A percentile compares a stretch with the other conserved stretches of the same genome.
phyloP scores from a whole-genome alignment of 83 land plant species.

The Picea mariana region DNA sequence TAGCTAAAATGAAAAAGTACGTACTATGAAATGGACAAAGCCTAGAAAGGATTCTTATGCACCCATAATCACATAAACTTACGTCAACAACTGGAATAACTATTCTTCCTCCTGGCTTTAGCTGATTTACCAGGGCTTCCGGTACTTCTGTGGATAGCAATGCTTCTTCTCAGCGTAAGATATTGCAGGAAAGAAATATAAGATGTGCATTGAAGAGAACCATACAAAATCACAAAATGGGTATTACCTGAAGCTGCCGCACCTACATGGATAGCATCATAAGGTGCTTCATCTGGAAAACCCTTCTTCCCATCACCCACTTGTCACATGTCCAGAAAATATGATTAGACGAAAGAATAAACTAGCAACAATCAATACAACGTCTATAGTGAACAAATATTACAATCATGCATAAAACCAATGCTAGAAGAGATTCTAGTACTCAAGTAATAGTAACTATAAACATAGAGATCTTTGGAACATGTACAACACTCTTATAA shows the following conservation, averaged over 20 bases:
- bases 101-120: constrained; percentile 93
- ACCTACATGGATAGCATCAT: constrained; percentile 93
- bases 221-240: not conserved
- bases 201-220: not conserved
- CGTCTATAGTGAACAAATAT: not conserved
- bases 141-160: constrained; percentile 54
- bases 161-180: not conserved
- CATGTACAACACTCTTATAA: too few relatives aligned
- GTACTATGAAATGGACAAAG: constrained; percentile 16
- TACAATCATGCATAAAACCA: not conserved
- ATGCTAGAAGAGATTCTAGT: not conserved
- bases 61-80: not conserved
- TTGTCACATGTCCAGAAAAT: constrained; percentile 6
- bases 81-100: constrained; percentile 77
- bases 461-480: too few relatives aligned
- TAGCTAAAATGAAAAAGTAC: not conserved
- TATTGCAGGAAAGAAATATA: not conserved
- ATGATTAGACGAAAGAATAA: not conserved
- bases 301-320: constrained; percentile 78
- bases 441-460: not conserved
- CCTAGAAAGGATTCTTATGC: constrained; percentile 49
- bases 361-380: not conserved
- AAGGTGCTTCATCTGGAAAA: constrained; percentile 76
- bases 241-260: constrained; percentile 69
- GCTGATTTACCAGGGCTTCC: constrained; percentile 68